Evolutionary conservation across 1,284 basidiomycete genomes (phyloP).

Genomic region (Trametes hirsuta): DNA sequence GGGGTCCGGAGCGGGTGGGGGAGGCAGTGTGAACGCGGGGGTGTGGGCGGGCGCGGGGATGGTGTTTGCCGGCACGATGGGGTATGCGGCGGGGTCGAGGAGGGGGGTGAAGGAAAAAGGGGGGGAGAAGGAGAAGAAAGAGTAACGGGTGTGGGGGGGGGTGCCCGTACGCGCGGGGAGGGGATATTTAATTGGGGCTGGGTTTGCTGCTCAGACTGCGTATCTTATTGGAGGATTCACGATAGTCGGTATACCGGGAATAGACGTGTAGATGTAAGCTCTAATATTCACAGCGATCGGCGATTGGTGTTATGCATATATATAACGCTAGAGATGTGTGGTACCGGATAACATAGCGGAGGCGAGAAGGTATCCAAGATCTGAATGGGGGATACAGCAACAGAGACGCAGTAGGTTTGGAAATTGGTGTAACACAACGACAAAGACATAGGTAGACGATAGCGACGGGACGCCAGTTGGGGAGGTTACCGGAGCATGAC

Average conservation of each 20-base stretch:
- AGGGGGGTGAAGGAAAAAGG: slow-evolving; percentile 10
- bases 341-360: too few relatives aligned
- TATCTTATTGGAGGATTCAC: background rate
- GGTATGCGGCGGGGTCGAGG: slow-evolving; percentile 51
- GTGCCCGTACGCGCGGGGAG: too few relatives aligned
- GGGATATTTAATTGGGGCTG: too few relatives aligned
- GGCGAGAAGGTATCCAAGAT: background rate
- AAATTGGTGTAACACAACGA: background rate
- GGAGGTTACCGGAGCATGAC: background rate
- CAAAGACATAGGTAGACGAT: background rate
- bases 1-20: slow-evolving; percentile 23
- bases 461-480: background rate
- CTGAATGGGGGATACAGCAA: too few relatives aligned
- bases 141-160: background rate
- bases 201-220: too few relatives aligned
- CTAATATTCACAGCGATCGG: background rate
- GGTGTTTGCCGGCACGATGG: slow-evolving; percentile 75
- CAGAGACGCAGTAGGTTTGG: too few relatives aligned
- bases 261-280: background rate
- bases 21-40: slow-evolving; percentile 12
- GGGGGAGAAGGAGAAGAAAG: slow-evolving; percentile 20
- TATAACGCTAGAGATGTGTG: background rate
- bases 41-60: slow-evolving; percentile 65
- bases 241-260: background rate
- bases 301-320: background rate